Base-by-base conservation (phyloP, 169 alveolate species). In the Plasmodium adleri region DNA sequence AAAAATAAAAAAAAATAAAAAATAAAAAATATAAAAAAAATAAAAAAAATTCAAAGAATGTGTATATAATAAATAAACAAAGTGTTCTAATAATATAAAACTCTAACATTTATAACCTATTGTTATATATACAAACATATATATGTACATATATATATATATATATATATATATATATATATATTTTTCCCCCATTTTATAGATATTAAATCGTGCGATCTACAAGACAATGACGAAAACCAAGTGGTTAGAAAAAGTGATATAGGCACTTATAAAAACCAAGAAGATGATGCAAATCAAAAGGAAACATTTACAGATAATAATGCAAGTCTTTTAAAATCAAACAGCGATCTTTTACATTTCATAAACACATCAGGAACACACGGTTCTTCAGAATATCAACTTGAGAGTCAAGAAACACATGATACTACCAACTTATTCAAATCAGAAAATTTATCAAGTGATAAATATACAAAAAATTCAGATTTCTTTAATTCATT, bases 361-460 rank as follows among this genome's bases (percentile, higher is more conserved):
- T 39, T 72, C 3, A 8, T 52, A 68, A 80, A 80, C 50, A 80
- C 45, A 26, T 32, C 80, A 49, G 59, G 83, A 10, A 80, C 72
- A 12, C 50, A 26, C 22, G 60, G 7, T 43, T 74, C 73, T 1
- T 66, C 75, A 2, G 80, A 80, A 26, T 67, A 66, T 26, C n/a
- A 60, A 45, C 28, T 52, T 54, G 73, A 54, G 28, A 80, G 56
- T 13, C 39, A 47, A 39, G 67, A 47, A 39, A 80, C 83, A 17
- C 80, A 80, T 43, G 83, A 80, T 22, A 80, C 80, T 28, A 43
- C 80, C 17, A 80, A 80, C 32, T 7, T 66, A 66, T 39, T 50
- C 50, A 80, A 43, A 32, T 68, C 71, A 5, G 80, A 68, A 54
- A 56, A 28, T 17, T 28, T 70, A 28, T 15, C 67, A 66, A 32